Evolutionary conservation across 106 monocot species (phyloP), one percentile per base, ranked within the genome.

Genomic region (Dendrobium catenatum): DNA sequence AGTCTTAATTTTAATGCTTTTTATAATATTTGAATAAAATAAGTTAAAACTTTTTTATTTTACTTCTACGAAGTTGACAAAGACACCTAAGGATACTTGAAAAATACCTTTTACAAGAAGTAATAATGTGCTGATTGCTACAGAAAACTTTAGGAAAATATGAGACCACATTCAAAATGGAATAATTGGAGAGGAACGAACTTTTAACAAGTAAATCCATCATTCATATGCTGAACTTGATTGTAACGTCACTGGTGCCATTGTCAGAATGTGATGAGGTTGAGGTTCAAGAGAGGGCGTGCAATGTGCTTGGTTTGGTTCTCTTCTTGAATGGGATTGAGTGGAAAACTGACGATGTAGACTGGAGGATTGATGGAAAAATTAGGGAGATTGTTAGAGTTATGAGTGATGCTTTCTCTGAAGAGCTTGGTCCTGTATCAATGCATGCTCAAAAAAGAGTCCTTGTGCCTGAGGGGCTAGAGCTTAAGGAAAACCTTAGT

Each of bases 221-320:
- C 33, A 20, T 72, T 11, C 66, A 82, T 26, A 85, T 95, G 79
- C 24, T 91, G 11, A 80, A 85, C 79, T 83, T 98, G 81, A 85
- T 95, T 58, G 85, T 89, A 83, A 86, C 81, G 1, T 79, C 87
- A 58, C 10, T 98, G 19, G 84, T 59, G 42, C 98, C 95, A 7
- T 82, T 98, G 19, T 56, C 66, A 40, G 88, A 88, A 26, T 86
- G 85, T 59, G 82, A 89, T 82, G 91, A 91, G 59, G 93, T 94
- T 20, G 94, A 93, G 78, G 83, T 98, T 78, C 88, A 88, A 78
- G 98, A 93, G 76, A 83, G 94, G 66, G 88, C 91, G 18, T 24
- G 85, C n/a, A 94, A 93, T 86, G 87, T 93, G 16, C 83, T 98
- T 51, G 90, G 92, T 80, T 83, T 92, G 44, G 64, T 95, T 81